Evolutionary conservation across 129 eudicot genomes (phyloP).

Genomic region (Ambrosia artemisiifolia): DNA sequence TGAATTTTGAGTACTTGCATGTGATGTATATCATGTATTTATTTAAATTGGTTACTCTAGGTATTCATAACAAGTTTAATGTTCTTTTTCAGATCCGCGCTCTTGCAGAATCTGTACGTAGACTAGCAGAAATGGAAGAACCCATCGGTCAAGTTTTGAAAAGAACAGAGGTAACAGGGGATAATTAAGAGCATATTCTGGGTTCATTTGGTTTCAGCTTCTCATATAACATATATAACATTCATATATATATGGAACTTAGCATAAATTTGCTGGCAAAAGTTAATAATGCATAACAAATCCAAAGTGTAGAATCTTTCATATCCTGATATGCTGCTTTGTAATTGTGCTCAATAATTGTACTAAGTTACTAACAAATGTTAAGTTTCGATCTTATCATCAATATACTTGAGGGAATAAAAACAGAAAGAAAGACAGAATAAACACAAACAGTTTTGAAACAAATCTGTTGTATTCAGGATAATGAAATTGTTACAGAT

Average conservation of each 20-base stretch:
- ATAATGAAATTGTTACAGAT: too few relatives aligned
- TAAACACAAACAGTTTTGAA: too few relatives aligned
- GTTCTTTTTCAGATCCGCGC: slow-evolving; percentile 48
- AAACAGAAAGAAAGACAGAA: too few relatives aligned
- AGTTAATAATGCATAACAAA: not conserved
- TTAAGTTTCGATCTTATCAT: too few relatives aligned
- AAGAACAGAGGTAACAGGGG: slow-evolving; percentile 68
- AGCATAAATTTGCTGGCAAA: too few relatives aligned
- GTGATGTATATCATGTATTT: not conserved
- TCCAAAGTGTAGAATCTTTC: not conserved
- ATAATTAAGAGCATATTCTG: not conserved
- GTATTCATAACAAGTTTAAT: slow-evolving; percentile 9
- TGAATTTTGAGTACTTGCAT: too few relatives aligned
- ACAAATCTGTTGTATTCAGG: too few relatives aligned
- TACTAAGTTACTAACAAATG: too few relatives aligned
- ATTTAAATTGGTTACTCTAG: not conserved
- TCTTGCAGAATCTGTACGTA: slow-evolving; percentile 78
- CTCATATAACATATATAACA: not conserved
- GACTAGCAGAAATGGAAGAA: slow-evolving; percentile 80
- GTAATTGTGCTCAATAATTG: not conserved
- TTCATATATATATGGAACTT: not conserved
- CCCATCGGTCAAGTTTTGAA: slow-evolving; percentile 68
- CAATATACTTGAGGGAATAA: too few relatives aligned
- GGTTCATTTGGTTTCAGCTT: not conserved
- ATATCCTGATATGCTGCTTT: slow-evolving; percentile 7